Base-by-base conservation (phyloP, 2,329 filamentous ascomycete species). In the Exophiala sideris region DNA sequence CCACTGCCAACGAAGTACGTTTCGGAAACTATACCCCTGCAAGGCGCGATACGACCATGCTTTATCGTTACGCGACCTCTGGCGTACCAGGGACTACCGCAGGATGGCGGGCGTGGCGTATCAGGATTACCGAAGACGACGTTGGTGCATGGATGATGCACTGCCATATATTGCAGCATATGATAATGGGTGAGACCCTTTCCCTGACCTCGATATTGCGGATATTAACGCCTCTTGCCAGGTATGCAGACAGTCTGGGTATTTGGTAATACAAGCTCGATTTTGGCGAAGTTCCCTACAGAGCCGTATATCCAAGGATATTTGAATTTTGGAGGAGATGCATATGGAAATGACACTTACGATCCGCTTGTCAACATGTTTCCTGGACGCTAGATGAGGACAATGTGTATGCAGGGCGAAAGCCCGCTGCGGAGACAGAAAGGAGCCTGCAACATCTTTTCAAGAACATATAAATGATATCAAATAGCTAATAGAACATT, bases 41-140 rank as follows among this genome's bases (percentile, higher is more conserved):
- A 3, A 58, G 63, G 29, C 66, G 78, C 4, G 76, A 78, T 49
- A 78, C 75, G 0, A 83, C 80, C 1, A 76, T 82, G 58, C 68
- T 86, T 3, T 82, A 83, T 58, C 68, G 78, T 1, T 86, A 85
- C 58, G 68, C 66, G 0, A 57, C 67, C 2, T 71, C 71, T 20
- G 76, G 73, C 0, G 59, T 58, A 2, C 65, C 74, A 0, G 68
- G 74, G 3, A 65, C 70, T 4, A 73, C 72, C 1, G 71, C 74
- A 0, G 81, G 83, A 0, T 87, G 83, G 83, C 71, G 83, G 16
- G 82, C 75, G 0, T 86, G 82, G 83, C 71, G 83, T 8, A 67
- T 85, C 1, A 70, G 79, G 3, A 76, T 84, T 0, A 70, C 68
- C 7, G 68, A 77, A 52, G 52, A 54, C 3, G 52, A 63, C 46